These are phyloP conservation scores for Potentilla sterilis DNA, from an alignment of 306 rosid genomes.

Conservation along the genomic window DNA sequence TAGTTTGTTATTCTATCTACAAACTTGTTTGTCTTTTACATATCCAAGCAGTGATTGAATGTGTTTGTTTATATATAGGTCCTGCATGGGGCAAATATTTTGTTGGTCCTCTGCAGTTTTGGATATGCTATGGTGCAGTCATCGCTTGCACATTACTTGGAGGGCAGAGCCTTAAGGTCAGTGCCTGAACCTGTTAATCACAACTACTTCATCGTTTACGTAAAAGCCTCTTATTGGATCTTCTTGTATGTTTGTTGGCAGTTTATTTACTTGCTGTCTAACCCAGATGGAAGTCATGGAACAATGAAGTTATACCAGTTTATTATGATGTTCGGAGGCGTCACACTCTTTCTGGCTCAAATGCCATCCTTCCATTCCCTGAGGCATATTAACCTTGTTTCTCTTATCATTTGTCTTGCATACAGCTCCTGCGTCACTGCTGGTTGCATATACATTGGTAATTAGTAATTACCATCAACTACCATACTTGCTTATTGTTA, in stretches of 20 bases:
- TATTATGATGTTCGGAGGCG: slow-evolving; percentile 47
- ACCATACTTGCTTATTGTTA: not conserved
- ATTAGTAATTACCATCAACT: slow-evolving; percentile 31
- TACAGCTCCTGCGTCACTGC: slow-evolving; percentile 47
- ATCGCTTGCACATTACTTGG: slow-evolving; percentile 67
- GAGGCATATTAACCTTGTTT: slow-evolving; percentile 64
- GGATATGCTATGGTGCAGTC: slow-evolving; percentile 63
- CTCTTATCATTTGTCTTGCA: slow-evolving; percentile 55
- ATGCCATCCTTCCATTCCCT: slow-evolving; percentile 85
- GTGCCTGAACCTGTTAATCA: not conserved
- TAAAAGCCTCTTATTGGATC: not conserved
- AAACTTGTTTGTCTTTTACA: not conserved
- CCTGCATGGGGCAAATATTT: slow-evolving; percentile 70
- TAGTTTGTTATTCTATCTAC: not conserved
- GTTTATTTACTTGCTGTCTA: slow-evolving; percentile 58
- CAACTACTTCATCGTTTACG: no score
- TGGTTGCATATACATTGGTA: slow-evolving; percentile 67
- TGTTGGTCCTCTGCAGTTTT: slow-evolving; percentile 69
- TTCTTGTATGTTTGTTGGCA: slow-evolving; percentile 26
- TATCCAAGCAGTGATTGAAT: not conserved
- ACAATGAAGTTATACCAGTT: slow-evolving; percentile 66
- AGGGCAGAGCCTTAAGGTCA: slow-evolving; percentile 69
- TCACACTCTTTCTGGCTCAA: slow-evolving; percentile 62
- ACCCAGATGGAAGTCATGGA: slow-evolving; percentile 44
- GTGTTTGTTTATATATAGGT: slow-evolving; percentile 47